These are phyloP conservation scores for Xanthoparmelia taractica DNA, from an alignment of 495 filamentous ascomycete genomes.

Conservation along the genomic window DNA sequence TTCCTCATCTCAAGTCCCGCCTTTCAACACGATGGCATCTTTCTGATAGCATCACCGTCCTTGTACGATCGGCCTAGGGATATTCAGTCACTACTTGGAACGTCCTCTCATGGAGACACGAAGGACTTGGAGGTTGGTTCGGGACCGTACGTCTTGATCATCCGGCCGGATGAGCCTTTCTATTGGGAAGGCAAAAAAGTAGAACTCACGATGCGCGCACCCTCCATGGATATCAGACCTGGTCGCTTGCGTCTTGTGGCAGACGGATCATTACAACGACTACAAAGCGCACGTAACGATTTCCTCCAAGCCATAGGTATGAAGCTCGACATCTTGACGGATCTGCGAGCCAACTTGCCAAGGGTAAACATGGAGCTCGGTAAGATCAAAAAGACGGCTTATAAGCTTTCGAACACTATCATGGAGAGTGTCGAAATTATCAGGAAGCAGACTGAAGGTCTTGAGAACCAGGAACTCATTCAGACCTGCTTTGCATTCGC, in stretches of 20 bases:
- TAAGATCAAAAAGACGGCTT: slow-evolving; percentile 91
- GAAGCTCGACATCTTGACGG: slow-evolving; percentile 77
- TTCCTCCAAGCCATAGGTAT: slow-evolving; percentile 71
- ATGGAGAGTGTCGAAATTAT: slow-evolving; percentile 98
- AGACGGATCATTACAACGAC: slow-evolving; percentile 71
- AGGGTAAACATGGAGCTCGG: slow-evolving; percentile 87
- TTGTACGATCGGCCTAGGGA: slow-evolving; percentile 66
- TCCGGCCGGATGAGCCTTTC: slow-evolving; percentile 71
- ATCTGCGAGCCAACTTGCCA: slow-evolving; percentile 85
- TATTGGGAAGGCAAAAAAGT: slow-evolving; percentile 76
- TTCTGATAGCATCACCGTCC: slow-evolving; percentile 76
- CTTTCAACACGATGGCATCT: slow-evolving; percentile 64
- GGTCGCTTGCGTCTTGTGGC: slow-evolving; percentile 85
- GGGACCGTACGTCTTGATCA: slow-evolving; percentile 72
- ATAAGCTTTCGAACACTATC: slow-evolving; percentile 95
- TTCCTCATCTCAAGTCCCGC: slow-evolving; percentile 62
- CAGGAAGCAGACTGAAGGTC: slow-evolving; percentile 68
- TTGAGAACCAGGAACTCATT: slow-evolving; percentile 90
- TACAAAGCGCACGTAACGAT: slow-evolving; percentile 66
- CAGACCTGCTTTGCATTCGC: slow-evolving; percentile 99
- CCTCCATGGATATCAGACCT: slow-evolving; percentile 74
- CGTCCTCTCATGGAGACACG: slow-evolving; percentile 75
- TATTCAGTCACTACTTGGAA: slow-evolving; percentile 77
- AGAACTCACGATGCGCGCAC: slow-evolving; percentile 61
- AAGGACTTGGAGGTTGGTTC: slow-evolving; percentile 54